Conservation (phyloP, 1,284 basidiomycete species). For the Tilletia indica region DNA sequence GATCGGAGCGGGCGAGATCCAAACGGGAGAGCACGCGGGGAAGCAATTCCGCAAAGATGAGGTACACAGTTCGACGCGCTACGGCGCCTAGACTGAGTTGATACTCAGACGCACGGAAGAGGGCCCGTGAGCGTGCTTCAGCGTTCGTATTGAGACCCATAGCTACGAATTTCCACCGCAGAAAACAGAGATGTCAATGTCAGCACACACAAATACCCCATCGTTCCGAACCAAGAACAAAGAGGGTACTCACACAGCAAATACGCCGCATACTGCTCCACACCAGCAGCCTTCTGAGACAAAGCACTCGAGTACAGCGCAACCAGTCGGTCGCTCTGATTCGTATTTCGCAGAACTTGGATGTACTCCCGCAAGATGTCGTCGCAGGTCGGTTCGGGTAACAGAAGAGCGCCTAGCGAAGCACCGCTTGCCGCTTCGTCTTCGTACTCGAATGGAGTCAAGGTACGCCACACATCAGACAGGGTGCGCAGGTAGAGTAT, state of each 20-base stretch:
- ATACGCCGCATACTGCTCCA: slow-evolving; percentile 89
- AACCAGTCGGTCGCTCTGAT: slow-evolving; percentile 78
- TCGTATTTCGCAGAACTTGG: slow-evolving; percentile 68
- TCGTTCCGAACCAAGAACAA: neutral
- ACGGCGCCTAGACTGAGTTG: slow-evolving; percentile 79
- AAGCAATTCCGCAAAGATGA: slow-evolving; percentile 63
- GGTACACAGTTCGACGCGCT: slow-evolving; percentile 75
- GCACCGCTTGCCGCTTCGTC: neutral
- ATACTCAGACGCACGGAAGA: slow-evolving; percentile 77
- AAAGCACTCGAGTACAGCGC: slow-evolving; percentile 90
- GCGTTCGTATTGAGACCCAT: slow-evolving; percentile 71
- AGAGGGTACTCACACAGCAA: slow-evolving; percentile 56
- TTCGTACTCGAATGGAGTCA: neutral
- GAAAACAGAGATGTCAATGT: neutral
- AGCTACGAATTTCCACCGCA: neutral
- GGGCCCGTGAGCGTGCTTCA: slow-evolving; percentile 69
- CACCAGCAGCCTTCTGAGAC: slow-evolving; percentile 75
- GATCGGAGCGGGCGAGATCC: slow-evolving; percentile 22
- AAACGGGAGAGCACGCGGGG: slow-evolving; percentile 45
- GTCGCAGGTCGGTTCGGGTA: slow-evolving; percentile 65
- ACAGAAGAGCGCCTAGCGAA: neutral
- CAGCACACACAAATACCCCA: no score
- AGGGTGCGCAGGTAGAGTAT: slow-evolving; percentile 85
- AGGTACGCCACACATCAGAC: slow-evolving; percentile 55
- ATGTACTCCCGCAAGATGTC: slow-evolving; percentile 85